A percentile compares a stretch with the other conserved stretches of the same genome.
Conservation (phyloP, 2,329 filamentous ascomycete species). For the Aurifilum marmelostoma region DNA sequence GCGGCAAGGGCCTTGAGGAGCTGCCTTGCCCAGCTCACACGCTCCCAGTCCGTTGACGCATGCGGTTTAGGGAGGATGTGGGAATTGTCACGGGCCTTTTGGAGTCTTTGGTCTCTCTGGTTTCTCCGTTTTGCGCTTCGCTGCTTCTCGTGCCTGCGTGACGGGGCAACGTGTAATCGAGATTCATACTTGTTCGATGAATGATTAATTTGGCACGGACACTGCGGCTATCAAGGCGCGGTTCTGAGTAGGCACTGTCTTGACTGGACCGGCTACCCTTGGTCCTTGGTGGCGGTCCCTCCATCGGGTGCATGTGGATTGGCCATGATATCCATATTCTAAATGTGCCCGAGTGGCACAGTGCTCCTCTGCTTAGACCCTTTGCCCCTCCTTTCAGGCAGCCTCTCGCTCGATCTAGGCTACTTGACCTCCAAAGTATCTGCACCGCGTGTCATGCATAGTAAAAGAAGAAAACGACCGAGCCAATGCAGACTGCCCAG, state of each 20-base stretch:
- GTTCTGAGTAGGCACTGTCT: neutral
- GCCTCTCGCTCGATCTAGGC: neutral
- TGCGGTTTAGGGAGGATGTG: neutral
- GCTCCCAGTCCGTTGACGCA: neutral
- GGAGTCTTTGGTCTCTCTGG: neutral
- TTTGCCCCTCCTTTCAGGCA: neutral
- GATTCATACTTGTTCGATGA: neutral
- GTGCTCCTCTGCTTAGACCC: neutral
- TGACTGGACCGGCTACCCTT: neutral
- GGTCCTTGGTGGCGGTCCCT: neutral
- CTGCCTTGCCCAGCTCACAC: neutral
- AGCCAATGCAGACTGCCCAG: neutral
- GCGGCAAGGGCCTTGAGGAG: neutral
- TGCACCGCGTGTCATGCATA: neutral
- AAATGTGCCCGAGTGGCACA: neutral
- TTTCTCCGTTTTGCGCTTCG: neutral
- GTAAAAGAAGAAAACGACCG: neutral
- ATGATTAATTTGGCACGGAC: neutral
- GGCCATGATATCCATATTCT: neutral
- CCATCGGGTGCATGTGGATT: neutral
- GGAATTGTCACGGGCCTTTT: neutral
- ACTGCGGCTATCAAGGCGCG: neutral
- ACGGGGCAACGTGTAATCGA: neutral
- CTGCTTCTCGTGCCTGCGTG: neutral
- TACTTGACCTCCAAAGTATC: neutral